Percentiles rank a stretch among this genome's conserved stretches.
phyloP scores from a whole-genome alignment of 306 rosid genomes.

The Trifolium pratense region DNA sequence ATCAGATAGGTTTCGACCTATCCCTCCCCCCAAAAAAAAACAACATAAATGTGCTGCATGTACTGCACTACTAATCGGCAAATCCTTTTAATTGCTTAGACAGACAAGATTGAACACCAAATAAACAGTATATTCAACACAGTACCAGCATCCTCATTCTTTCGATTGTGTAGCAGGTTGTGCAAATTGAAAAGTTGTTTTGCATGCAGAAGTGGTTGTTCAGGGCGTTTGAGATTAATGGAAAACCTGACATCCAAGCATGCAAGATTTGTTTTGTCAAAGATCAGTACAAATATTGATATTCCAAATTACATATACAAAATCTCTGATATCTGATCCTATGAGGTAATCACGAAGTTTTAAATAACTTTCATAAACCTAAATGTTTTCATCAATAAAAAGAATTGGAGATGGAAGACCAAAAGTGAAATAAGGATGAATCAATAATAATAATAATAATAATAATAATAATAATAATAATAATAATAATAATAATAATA shows the following conservation, averaged over 20 bases:
- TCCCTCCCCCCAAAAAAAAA: too few species aligned
- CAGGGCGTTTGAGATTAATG: conserved; percentile 71
- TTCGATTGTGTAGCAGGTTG: conserved; percentile 82
- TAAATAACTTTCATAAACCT: not conserved
- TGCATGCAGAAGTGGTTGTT: conserved; percentile 78
- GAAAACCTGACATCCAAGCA: conserved; percentile 62
- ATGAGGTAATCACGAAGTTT: conserved; percentile 25
- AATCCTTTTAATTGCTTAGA: not conserved
- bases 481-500: not conserved
- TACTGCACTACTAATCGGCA: too few species aligned
- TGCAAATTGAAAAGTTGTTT: conserved; percentile 74
- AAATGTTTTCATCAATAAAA: conserved; percentile 29
- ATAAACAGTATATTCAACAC: conserved; percentile 24
- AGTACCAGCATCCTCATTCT: conserved; percentile 65
- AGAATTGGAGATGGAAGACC: conserved; percentile 33
- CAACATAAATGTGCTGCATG: too few species aligned
- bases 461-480: not conserved
- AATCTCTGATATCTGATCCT: conserved; percentile 1
- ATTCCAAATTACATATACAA: conserved; percentile 27
- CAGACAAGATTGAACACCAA: conserved; percentile 1
- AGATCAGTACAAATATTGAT: conserved; percentile 19
- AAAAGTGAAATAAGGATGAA: conserved; percentile 35
- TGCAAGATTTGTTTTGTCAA: conserved; percentile 29
- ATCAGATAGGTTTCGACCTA: too few species aligned
- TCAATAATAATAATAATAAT: conserved; percentile 1